These are phyloP conservation scores for Ceratorhiza oryzae-sativae DNA, from an alignment of 1,284 basidiomycete genomes.

Conservation along the genomic window DNA sequence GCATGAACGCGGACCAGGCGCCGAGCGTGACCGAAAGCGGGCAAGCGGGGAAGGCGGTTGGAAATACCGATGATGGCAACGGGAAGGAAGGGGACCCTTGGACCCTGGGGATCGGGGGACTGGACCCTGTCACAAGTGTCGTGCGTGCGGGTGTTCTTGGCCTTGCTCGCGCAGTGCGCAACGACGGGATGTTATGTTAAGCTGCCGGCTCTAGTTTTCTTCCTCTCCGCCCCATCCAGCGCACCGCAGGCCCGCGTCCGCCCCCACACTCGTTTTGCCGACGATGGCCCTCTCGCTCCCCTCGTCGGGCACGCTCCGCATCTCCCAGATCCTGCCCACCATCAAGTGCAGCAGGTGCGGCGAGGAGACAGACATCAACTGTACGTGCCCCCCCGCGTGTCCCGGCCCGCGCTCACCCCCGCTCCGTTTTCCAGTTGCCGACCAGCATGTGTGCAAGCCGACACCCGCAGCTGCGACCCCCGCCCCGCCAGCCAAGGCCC, in stretches of 20 bases:
- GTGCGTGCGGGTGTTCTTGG: not conserved
- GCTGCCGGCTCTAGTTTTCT: constrained; percentile 8
- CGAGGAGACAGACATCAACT: constrained; percentile 38
- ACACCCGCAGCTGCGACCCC: constrained; percentile 51
- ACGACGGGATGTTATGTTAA: constrained; percentile 13
- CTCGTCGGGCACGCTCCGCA: constrained; percentile 50
- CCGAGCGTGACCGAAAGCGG: not conserved
- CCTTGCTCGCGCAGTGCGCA: constrained; percentile 23
- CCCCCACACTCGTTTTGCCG: constrained; percentile 46
- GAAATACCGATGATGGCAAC: constrained; percentile 23
- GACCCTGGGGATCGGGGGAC: constrained; percentile 29
- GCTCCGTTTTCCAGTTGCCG: constrained; percentile 58
- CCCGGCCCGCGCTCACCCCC: constrained; percentile 71
- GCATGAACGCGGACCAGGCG: not conserved
- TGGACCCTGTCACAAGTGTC: constrained; percentile 29
- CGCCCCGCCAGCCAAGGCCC: constrained; percentile 48
- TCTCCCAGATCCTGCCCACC: constrained; percentile 78
- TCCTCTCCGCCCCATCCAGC: not conserved
- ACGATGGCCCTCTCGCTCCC: constrained; percentile 43
- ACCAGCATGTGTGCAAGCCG: constrained; percentile 47
- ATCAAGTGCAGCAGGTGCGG: constrained; percentile 84
- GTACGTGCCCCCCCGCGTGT: constrained; percentile 39
- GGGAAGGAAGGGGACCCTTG: constrained; percentile 6
- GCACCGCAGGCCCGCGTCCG: constrained; percentile 17
- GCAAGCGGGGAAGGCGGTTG: constrained; percentile 14